phyloP scores from a whole-genome alignment of 2,329 filamentous ascomycete genomes.

The Sordariomycetes sp. region DNA sequence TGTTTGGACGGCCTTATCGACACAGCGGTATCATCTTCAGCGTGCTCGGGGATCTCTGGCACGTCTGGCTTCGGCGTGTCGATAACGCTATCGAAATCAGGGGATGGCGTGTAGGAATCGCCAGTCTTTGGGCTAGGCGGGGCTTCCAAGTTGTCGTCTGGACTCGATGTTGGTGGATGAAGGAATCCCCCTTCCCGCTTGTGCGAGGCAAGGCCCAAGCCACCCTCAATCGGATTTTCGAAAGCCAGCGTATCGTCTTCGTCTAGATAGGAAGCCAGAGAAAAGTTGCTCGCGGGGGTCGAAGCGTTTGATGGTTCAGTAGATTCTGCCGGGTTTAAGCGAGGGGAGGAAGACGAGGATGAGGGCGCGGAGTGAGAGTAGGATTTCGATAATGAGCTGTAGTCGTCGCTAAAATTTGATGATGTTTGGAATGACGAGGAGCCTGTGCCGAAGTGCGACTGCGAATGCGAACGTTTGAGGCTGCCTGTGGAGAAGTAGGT shows the following conservation, averaged over 20 bases:
- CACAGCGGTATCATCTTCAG: constrained; percentile 73
- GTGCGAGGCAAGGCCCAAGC: constrained; percentile 35
- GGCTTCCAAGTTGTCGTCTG: constrained; percentile 34
- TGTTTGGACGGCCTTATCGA: constrained; percentile 70
- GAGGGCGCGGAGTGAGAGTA: constrained; percentile 40
- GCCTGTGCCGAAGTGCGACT: constrained; percentile 42
- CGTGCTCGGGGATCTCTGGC: constrained; percentile 46
- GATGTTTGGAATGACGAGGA: constrained; percentile 30
- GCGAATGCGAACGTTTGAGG: constrained; percentile 51
- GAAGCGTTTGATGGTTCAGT: constrained; percentile 50
- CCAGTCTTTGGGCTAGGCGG: constrained; percentile 39
- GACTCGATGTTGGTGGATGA: constrained; percentile 15
- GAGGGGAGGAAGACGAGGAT: constrained; percentile 48
- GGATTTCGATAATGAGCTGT: constrained; percentile 29
- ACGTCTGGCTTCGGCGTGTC: constrained; percentile 48
- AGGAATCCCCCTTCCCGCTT: constrained; percentile 35
- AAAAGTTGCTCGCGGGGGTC: constrained; percentile 55
- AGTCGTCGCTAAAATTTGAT: constrained; percentile 25
- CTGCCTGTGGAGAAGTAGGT: constrained; percentile 44
- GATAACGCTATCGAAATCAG: constrained; percentile 40
- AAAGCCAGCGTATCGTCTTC: constrained; percentile 34
- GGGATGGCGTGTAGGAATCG: constrained; percentile 43
- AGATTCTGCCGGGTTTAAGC: constrained; percentile 39
- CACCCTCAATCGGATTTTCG: constrained; percentile 34
- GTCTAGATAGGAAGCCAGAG: constrained; percentile 36